Conservation (phyloP, 2,329 filamentous ascomycete genomes). For the Aureobasidium pullulans region DNA sequence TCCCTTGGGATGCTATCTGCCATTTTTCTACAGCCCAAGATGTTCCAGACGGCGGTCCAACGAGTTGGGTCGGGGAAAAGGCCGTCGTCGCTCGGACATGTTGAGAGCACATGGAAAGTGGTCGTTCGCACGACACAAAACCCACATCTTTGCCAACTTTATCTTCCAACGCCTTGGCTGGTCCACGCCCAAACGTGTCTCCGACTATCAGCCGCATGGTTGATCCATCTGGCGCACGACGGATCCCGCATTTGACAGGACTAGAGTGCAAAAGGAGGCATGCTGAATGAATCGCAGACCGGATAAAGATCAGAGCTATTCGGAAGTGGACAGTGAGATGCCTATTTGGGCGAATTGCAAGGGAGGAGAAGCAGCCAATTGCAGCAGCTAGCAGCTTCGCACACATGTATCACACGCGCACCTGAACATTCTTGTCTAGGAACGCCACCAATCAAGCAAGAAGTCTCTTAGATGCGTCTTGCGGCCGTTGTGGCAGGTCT, state of each 20-base stretch:
- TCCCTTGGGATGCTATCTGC: neutral
- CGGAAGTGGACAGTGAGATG: neutral
- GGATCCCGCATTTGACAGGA: conserved; percentile 1
- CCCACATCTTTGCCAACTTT: neutral
- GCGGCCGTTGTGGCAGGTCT: neutral
- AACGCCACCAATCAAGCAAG: conserved; percentile 4
- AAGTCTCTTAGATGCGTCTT: neutral
- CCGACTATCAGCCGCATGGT: conserved; percentile 6
- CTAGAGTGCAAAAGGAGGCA: conserved; percentile 4
- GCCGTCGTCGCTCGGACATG: conserved; percentile 5
- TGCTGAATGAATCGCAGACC: conserved; percentile 6
- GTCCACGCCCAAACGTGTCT: neutral
- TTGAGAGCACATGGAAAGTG: conserved; percentile 7
- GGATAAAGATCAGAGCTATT: neutral
- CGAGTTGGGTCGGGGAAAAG: conserved; percentile 2
- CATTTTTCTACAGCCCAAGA: neutral
- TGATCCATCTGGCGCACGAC: neutral
- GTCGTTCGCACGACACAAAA: neutral
- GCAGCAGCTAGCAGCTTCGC: neutral
- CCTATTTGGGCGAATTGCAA: neutral
- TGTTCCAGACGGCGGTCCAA: conserved; percentile 2
- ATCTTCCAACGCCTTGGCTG: neutral
- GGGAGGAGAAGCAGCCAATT: neutral
- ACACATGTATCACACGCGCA: conserved; percentile 10
- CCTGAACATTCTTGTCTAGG: neutral